Conservation (phyloP, 441 rosid species). For the Pelargonium citronellum region DNA sequence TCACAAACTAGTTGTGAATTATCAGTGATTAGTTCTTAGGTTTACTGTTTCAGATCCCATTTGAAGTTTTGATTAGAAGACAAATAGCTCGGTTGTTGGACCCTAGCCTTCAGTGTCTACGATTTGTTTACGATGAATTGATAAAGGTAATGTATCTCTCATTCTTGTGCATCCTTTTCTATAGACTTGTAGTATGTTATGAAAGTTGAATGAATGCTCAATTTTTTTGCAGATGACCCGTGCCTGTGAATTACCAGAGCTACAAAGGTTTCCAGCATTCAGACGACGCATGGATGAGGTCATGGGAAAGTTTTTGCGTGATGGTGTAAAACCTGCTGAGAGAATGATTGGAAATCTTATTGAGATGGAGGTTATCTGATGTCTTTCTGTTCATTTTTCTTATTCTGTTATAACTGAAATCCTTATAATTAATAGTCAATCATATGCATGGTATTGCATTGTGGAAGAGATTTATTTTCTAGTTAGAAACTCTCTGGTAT, state of each 20-base stretch:
- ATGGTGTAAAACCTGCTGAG: slow-evolving; percentile 92
- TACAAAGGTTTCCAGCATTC: slow-evolving; percentile 77
- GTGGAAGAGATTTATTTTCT: neutral
- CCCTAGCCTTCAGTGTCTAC: slow-evolving; percentile 92
- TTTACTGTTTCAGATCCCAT: slow-evolving; percentile 55
- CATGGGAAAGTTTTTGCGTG: slow-evolving; percentile 71
- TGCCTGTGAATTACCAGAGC: slow-evolving; percentile 60
- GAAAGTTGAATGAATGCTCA: slow-evolving; percentile 2
- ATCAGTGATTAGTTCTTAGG: neutral
- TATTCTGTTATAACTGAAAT: neutral
- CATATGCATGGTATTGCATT: neutral
- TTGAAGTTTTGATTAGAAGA: slow-evolving; percentile 89
- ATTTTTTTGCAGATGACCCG: slow-evolving; percentile 69
- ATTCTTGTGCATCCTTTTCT: slow-evolving; percentile 1
- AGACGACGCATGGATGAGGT: slow-evolving; percentile 93
- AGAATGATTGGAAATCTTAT: slow-evolving; percentile 84
- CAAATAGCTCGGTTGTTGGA: slow-evolving; percentile 87
- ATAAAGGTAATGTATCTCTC: slow-evolving; percentile 46
- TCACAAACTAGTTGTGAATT: neutral
- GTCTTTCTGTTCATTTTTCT: slow-evolving; percentile 4
- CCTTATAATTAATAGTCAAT: neutral
- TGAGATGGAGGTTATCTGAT: slow-evolving; percentile 79
- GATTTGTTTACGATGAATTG: slow-evolving; percentile 88
- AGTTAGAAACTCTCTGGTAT: neutral
- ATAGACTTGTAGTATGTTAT: neutral